Base-by-base conservation (phyloP, 2,329 filamentous ascomycete genomes). In the Pseudogymnoascus sp. region DNA sequence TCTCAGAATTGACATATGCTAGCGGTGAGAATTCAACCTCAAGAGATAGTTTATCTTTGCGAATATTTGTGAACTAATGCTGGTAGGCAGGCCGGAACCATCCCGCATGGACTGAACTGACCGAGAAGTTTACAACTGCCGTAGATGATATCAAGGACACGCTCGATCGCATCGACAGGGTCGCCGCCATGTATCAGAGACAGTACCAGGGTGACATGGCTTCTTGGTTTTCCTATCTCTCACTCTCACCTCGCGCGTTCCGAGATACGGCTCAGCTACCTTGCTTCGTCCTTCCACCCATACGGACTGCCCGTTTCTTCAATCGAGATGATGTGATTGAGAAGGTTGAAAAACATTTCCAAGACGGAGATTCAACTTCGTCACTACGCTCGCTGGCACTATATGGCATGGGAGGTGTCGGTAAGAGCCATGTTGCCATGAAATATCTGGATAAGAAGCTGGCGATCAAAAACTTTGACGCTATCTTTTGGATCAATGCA, bases 401-500 rank as follows among this genome's bases (percentile, higher is more conserved):
- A 8, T 70, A 70, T 64, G 70, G 70, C 10, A 64, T 66, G 21
- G 62, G 69, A 10, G 70, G 70, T 2, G 69, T 71, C n/a, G 67
- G 68, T 11, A 70, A 71, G 62, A 68, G 67, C 6, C 61, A 68
- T 31, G 64, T 70, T 53, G 69, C 68, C 1, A 40, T 68, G 11
- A 38, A 70, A 62, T 70, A 65, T 64, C 53, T 40, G n/a, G 26
- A 63, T 40, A 37, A 40, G 21, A 35, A 53, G 35, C 6, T 21
- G 50, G 68, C 68, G 8, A 40, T 40, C 37, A 66, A 38, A 14
- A 68, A 69, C 42, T 71, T 67, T 47, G 66, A 72, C 35, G 70
- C 70, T n/a, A 67, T 71, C 53, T 71, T 71, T 50, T 72, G 70
- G 70, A 63, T 72, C 21, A 61, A 69, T 44, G 67, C 66, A 13